phyloP scores from a whole-genome alignment of 2,329 filamentous ascomycete species.

The Neoarthrinium moseri region DNA sequence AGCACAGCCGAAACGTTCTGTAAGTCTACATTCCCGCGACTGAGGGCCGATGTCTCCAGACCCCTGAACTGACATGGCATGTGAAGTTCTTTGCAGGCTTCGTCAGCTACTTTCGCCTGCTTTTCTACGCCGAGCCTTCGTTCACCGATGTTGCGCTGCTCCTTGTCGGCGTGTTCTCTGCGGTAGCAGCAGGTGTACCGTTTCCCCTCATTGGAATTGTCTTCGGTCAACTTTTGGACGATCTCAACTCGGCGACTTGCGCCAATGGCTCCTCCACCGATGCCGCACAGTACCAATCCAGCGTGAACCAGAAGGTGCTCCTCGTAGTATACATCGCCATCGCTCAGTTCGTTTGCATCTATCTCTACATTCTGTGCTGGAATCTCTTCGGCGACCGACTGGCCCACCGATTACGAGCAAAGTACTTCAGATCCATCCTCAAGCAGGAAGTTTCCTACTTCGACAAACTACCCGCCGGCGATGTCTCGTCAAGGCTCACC shows the following conservation, averaged over 20 bases:
- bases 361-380: conserved; percentile 57
- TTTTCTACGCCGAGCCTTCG: conserved; percentile 43
- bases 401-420: conserved; percentile 53
- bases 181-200: conserved; percentile 59
- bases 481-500: conserved; percentile 56
- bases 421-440: conserved; percentile 52
- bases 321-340: conserved; percentile 59
- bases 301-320: conserved; percentile 51
- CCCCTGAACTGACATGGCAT: neutral
- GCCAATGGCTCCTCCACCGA: conserved; percentile 26
- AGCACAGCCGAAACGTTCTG: neutral
- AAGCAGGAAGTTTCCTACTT: conserved; percentile 58
- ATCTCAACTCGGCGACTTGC: conserved; percentile 59
- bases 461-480: conserved; percentile 54
- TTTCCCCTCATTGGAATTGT: conserved; percentile 64
- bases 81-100: conserved; percentile 18
- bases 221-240: conserved; percentile 62
- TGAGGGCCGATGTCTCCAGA: neutral
- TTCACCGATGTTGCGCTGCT: conserved; percentile 42
- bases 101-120: conserved; percentile 42
- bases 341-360: conserved; percentile 56
- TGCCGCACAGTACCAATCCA: conserved; percentile 30
- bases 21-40: too few species aligned
- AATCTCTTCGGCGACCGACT: conserved; percentile 56
- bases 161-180: conserved; percentile 36